A percentile compares a stretch with the other conserved stretches of the same genome.
Evolutionary conservation across 108 stramenopile species (phyloP).

Genomic region (Nitzschia palea): DNA sequence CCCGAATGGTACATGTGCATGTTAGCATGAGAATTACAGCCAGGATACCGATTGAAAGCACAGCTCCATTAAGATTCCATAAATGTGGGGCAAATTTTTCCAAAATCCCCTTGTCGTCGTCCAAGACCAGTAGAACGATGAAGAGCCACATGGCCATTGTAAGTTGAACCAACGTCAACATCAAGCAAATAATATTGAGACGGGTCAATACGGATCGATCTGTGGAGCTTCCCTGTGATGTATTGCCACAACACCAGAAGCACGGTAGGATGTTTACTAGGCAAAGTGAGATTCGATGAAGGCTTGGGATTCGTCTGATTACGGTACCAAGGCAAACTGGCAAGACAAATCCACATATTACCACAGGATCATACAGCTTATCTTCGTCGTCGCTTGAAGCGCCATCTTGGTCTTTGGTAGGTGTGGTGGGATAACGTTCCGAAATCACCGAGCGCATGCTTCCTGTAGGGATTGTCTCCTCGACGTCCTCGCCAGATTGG

Average conservation of each 20-base stretch:
- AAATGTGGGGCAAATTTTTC: constrained; percentile 24
- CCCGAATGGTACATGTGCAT: constrained; percentile 51
- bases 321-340: neutral
- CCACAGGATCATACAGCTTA: neutral
- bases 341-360: neutral
- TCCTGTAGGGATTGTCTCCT: neutral
- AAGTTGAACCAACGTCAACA: constrained; percentile 56
- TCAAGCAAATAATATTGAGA: constrained; percentile 59
- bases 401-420: constrained; percentile 1
- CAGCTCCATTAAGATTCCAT: constrained; percentile 46
- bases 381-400: neutral
- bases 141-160: constrained; percentile 39
- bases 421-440: constrained; percentile 2
- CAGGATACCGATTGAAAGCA: constrained; percentile 48
- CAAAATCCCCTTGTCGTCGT: neutral
- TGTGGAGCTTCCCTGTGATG: constrained; percentile 44
- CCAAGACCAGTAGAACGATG: constrained; percentile 19
- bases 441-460: neutral
- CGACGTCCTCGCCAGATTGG: neutral
- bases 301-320: neutral
- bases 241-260: constrained; percentile 37
- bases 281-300: constrained; percentile 12
- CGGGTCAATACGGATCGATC: constrained; percentile 66
- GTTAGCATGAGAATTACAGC: constrained; percentile 51
- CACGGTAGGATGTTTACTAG: constrained; percentile 17